Base-by-base conservation (phyloP, 1,284 basidiomycete species). In the Trichosporon asahii region DNA sequence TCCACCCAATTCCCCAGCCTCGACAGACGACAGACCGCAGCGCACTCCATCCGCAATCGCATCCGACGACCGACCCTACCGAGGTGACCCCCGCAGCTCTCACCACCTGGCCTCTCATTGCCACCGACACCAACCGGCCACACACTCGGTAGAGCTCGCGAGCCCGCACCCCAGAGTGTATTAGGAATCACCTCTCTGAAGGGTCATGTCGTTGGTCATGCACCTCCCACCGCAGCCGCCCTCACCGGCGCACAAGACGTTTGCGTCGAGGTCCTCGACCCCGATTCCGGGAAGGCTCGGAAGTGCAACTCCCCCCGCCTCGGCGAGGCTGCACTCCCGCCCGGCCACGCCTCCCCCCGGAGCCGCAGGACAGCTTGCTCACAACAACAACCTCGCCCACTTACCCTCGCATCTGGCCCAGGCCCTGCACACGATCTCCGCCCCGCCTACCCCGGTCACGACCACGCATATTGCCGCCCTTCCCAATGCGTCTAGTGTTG, bases 391-490 rank as follows among this genome's bases (percentile, higher is more conserved):
- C 3, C 49, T 64, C 21, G 66, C 68, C n/a, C 64, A 66, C 64
- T 46, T 68, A 2, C 31, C 53, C 21, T 61, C 57, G 57, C 73
- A 68, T 66, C 64, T 66, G 31, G 65, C 72, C 9, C 46, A 68
- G 21, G 68, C 75, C 33, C 67, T 70, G 64, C 69, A 73, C 57
- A 77, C 81, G 2, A 77, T 82, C 57, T 81, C 80, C 7, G 81
- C 81, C 2, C 81, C 81, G 12, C 76, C 77, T 0, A 82, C 81
- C 12, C 81, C 81, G 0, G 77, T 82, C 53, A 81, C 75, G 21
- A 73, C 79, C 5, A 82, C 80, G 2, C 81, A 82, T 67, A 69
- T 79, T 5, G 73, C 7, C 60, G 76, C 11, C 77, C 78, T 3
- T 76, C 68, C 76, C 14, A 69, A 77, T 18, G 74, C 71, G 4